These are phyloP conservation scores for Fusarium phyllophilum DNA, from an alignment of 2,329 filamentous ascomycete genomes.

Conservation along the genomic window DNA sequence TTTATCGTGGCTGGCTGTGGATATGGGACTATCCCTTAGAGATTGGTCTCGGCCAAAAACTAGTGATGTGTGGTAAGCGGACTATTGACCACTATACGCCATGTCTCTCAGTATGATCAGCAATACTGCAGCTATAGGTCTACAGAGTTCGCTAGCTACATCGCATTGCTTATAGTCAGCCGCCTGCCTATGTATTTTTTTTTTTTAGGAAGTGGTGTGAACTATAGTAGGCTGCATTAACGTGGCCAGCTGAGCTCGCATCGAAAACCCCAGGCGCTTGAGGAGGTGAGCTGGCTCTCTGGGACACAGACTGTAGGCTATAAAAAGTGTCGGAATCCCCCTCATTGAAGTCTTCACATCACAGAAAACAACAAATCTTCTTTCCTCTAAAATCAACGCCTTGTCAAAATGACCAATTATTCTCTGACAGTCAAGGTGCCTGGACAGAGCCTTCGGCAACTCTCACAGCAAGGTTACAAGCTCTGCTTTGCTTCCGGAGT, in stretches of 20 bases:
- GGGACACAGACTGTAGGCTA: too few relatives aligned
- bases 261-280: background rate
- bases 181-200: background rate
- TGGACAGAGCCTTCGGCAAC: rapidly evolving
- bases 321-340: too few relatives aligned
- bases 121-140: background rate
- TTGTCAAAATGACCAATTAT: background rate
- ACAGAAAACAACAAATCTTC: rapidly evolving
- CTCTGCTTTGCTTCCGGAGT: background rate
- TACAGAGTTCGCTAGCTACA: background rate
- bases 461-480: rapidly evolving
- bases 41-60: background rate
- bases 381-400: too few relatives aligned
- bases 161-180: background rate
- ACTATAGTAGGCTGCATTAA: background rate
- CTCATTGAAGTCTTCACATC: rapidly evolving
- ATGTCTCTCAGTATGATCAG: background rate
- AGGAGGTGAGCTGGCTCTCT: too few relatives aligned
- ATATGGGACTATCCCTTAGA: background rate
- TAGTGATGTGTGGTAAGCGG: background rate
- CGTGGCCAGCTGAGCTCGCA: background rate
- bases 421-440: rapidly evolving
- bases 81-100: background rate
- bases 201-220: rapidly evolving
- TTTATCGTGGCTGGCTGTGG: background rate